Conservation (phyloP, 2,329 filamentous ascomycete genomes). For the Aureobasidium melanogenum region DNA sequence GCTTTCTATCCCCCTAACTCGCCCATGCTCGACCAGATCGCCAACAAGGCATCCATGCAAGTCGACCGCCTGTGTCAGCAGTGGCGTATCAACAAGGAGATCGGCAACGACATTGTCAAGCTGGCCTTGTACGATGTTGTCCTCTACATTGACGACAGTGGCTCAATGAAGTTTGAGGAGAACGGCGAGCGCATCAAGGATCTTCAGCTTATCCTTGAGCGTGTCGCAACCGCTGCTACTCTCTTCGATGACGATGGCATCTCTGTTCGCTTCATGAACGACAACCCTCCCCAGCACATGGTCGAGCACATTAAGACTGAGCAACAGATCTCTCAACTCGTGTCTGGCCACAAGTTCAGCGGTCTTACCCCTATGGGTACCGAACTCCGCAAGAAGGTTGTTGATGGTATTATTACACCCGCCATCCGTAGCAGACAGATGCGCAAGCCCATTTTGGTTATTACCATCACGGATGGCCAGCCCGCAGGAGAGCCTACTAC, state of each 20-base stretch:
- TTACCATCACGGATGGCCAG: slow-evolving; percentile 58
- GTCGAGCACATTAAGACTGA: slow-evolving; percentile 48
- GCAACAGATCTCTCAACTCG: slow-evolving; percentile 49
- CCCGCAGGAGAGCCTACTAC: slow-evolving; percentile 53
- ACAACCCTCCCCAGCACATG: slow-evolving; percentile 37
- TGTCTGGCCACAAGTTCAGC: slow-evolving; percentile 52
- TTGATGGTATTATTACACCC: slow-evolving; percentile 50
- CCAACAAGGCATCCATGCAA: slow-evolving; percentile 39
- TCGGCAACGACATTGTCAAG: slow-evolving; percentile 55
- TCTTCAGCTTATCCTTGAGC: slow-evolving; percentile 53
- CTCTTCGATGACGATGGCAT: slow-evolving; percentile 64
- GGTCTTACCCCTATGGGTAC: slow-evolving; percentile 61
- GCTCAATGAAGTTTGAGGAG: slow-evolving; percentile 62
- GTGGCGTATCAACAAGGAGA: slow-evolving; percentile 50
- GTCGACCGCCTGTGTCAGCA: slow-evolving; percentile 48
- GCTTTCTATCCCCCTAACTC: slow-evolving; percentile 50
- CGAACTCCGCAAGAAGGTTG: slow-evolving; percentile 52
- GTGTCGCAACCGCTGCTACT: slow-evolving; percentile 55
- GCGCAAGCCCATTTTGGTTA: slow-evolving; percentile 55
- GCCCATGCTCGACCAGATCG: slow-evolving; percentile 42
- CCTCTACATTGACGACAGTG: slow-evolving; percentile 59
- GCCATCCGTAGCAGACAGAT: slow-evolving; percentile 45
- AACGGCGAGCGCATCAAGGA: slow-evolving; percentile 59
- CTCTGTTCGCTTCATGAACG: slow-evolving; percentile 62
- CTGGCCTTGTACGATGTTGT: slow-evolving; percentile 54